Evolutionary conservation across 306 rosid genomes (phyloP), one percentile per base, ranked within the genome.

Genomic region (Ormosia semicastrata): DNA sequence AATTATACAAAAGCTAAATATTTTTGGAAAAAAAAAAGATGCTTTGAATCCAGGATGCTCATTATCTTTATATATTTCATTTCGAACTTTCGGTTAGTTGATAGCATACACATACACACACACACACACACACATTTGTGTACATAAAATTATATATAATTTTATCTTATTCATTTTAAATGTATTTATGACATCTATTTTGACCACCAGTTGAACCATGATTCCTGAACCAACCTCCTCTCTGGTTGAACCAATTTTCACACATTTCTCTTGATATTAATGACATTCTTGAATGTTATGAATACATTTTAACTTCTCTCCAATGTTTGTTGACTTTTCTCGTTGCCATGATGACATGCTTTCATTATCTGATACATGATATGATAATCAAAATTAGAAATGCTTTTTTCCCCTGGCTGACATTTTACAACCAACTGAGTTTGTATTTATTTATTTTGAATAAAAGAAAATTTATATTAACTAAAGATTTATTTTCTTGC

Each of bases 401-500:
- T 67, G 66, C 52, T 54, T 24, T 47, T 29, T n/a, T 0, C 32
- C 24, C 72, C 36, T 77, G 65, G 58, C 6, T 43, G 29, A 9
- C 71, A 62, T 46, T 62, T 76, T 33, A 46, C 24, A 49, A 14
- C 40, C 13, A 11, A 50, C 0, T 32, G 34, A n/a, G 36, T 75
- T 60, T 65, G 66, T 37, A 50, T 13, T 39, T 52, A 50, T 66
- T 66, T 24, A 6, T 58, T 67, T 34, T 29, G 8, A 12, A 59
- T 24, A 46, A 14, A 50, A 40, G 56, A 73, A 15, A 46, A 46
- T 13, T 75, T 43, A 47, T 24, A 37, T 34, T 68, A 33, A 71
- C 17, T 36, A 5, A 46, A 39, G 63, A 29, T 79, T 71, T n/a
- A 17, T 80, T 84, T 46, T 80, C 82, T 83, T 75, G 49, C 39